Percentiles rank a stretch among this genome's conserved stretches.
Evolutionary conservation across 306 rosid genomes (phyloP).

Genomic region (Cicer cuneatum): DNA sequence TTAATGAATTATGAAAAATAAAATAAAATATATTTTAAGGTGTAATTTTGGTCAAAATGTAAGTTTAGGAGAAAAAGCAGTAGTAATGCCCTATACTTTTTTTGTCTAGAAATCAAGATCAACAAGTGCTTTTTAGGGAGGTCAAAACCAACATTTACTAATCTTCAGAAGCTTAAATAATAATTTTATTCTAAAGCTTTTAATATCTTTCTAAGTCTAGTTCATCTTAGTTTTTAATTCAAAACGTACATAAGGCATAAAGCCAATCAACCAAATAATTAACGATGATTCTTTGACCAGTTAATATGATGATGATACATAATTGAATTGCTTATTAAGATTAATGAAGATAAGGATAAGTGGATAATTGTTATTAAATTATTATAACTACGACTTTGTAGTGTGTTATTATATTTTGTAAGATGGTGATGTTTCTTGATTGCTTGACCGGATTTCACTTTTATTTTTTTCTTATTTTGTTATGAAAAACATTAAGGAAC

Average conservation of each 20-base stretch:
- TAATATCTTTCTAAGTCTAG: neutral
- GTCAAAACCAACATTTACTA: neutral
- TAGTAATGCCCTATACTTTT: neutral
- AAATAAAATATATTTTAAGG: too few species aligned
- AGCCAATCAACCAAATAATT: slow-evolving; percentile 36
- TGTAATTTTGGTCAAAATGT: neutral
- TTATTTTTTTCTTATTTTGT: too few species aligned
- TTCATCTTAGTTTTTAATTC: slow-evolving; percentile 27
- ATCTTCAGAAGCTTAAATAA: slow-evolving; percentile 4
- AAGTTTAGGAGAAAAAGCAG: neutral
- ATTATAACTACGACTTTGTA: slow-evolving; percentile 19
- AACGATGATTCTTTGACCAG: slow-evolving; percentile 44
- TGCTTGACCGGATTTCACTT: slow-evolving; percentile 24
- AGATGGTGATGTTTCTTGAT: slow-evolving; percentile 20
- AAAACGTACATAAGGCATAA: slow-evolving; percentile 22
- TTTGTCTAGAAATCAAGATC: neutral
- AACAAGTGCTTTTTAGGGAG: neutral
- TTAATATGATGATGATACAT: slow-evolving; percentile 44
- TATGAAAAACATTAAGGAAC: too few species aligned
- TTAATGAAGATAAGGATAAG: slow-evolving; percentile 30
- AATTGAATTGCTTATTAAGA: slow-evolving; percentile 39
- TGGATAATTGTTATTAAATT: neutral
- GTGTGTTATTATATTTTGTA: slow-evolving; percentile 26
- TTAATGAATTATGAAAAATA: too few species aligned
- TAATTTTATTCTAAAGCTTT: neutral